Conservation (phyloP, 768 basidiomycete genomes). For the Lactarius quietus region DNA sequence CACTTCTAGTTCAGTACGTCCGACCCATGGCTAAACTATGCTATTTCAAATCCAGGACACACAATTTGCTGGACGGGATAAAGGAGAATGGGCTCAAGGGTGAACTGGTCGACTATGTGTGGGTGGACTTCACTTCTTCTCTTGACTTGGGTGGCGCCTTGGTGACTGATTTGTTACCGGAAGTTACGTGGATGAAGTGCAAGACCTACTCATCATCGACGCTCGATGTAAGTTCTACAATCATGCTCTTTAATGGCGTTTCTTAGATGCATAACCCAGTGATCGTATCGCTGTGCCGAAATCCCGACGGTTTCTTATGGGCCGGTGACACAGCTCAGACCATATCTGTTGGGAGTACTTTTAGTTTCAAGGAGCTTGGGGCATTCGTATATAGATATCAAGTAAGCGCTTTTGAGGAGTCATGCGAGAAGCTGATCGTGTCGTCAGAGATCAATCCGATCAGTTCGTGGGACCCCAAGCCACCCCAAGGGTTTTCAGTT, state of each 20-base stretch:
- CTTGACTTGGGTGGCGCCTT: neutral
- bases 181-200: conserved; percentile 72
- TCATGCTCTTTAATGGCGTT: neutral
- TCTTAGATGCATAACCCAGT: conserved; percentile 39
- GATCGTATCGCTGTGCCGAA: conserved; percentile 56
- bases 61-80: conserved; percentile 43
- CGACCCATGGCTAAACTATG: neutral
- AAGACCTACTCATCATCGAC: conserved; percentile 69
- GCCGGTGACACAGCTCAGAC: conserved; percentile 81
- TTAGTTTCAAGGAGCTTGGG: conserved; percentile 68
- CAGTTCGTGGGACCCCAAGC: conserved; percentile 21
- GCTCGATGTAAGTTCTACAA: conserved; percentile 43
- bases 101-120: conserved; percentile 54
- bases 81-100: conserved; percentile 35
- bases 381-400: conserved; percentile 62
- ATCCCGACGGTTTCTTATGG: conserved; percentile 69
- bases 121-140: conserved; percentile 21
- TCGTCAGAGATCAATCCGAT: conserved; percentile 1
- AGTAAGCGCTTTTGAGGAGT: conserved; percentile 35
- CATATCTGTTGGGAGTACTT: conserved; percentile 68
- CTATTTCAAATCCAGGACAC: conserved; percentile 40
- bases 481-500: conserved; percentile 51
- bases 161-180: neutral
- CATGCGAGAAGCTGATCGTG: neutral
- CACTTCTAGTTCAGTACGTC: neutral